phyloP scores from a whole-genome alignment of 2,329 filamentous ascomycete genomes.

The Cladophialophora bantiana region DNA sequence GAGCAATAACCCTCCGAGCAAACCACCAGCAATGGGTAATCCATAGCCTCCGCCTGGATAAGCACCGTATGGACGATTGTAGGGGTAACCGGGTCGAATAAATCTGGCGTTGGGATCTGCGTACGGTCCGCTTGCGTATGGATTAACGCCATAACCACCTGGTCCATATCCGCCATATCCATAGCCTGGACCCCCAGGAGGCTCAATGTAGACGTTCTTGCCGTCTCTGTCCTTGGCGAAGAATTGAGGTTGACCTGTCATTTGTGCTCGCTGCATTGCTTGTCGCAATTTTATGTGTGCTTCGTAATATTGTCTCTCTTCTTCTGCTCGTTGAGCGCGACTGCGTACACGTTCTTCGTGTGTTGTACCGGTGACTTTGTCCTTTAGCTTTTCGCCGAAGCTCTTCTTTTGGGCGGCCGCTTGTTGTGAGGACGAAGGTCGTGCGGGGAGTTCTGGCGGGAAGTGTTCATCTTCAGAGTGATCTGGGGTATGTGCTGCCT shows the following conservation, averaged over 20 bases:
- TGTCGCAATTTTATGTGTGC: slow-evolving; percentile 59
- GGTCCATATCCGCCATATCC: slow-evolving; percentile 33
- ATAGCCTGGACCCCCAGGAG: slow-evolving; percentile 49
- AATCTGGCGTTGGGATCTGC: slow-evolving; percentile 57
- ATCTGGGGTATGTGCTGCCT: slow-evolving; percentile 24
- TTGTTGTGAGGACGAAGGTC: slow-evolving; percentile 24
- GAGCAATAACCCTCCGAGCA: slow-evolving; percentile 56
- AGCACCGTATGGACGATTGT: slow-evolving; percentile 53
- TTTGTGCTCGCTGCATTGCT: slow-evolving; percentile 59
- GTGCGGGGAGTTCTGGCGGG: slow-evolving; percentile 33
- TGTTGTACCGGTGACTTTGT: slow-evolving; percentile 64
- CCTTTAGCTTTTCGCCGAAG: slow-evolving; percentile 65
- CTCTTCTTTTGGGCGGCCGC: slow-evolving; percentile 47
- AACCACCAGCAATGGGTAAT: slow-evolving; percentile 55
- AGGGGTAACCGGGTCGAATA: slow-evolving; percentile 57
- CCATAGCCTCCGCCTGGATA: slow-evolving; percentile 57
- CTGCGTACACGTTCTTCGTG: slow-evolving; percentile 61
- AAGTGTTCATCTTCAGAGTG: slow-evolving; percentile 39
- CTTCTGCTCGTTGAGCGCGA: slow-evolving; percentile 55
- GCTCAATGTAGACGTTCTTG: slow-evolving; percentile 65
- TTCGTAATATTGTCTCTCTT: slow-evolving; percentile 61
- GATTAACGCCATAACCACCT: slow-evolving; percentile 50
- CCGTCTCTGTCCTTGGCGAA: slow-evolving; percentile 62
- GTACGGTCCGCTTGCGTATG: slow-evolving; percentile 56
- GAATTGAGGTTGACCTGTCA: slow-evolving; percentile 64